Percentiles rank a stretch among this genome's conserved stretches.
phyloP scores from a whole-genome alignment of 768 basidiomycete species.

The Coprinellus micaceus region DNA sequence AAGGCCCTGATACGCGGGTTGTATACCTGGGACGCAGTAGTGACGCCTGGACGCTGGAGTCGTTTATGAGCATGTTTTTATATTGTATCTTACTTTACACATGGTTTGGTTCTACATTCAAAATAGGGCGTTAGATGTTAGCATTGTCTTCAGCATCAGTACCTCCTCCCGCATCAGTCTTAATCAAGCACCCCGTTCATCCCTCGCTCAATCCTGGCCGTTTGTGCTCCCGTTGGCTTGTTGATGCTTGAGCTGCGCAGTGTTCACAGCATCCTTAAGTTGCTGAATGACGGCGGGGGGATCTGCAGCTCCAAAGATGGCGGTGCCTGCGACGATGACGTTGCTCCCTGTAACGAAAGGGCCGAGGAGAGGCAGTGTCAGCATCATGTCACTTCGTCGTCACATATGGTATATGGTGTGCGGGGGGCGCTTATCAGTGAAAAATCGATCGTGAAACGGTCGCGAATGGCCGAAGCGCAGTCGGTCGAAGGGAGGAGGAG shows the following conservation, averaged over 20 bases:
- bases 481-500: neutral
- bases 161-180: too few species aligned
- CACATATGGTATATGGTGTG: neutral
- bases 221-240: neutral
- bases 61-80: too few species aligned
- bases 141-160: too few species aligned
- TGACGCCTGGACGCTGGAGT: too few species aligned
- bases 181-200: too few species aligned
- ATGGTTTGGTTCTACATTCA: too few species aligned
- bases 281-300: slow-evolving; percentile 74
- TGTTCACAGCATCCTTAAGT: slow-evolving; percentile 66
- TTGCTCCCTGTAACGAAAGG: slow-evolving; percentile 69
- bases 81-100: too few species aligned
- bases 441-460: neutral
- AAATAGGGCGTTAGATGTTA: too few species aligned
- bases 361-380: neutral
- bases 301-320: slow-evolving; percentile 80
- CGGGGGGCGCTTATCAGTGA: neutral
- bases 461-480: neutral
- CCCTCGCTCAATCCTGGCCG: too few species aligned
- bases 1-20: too few species aligned
- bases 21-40: too few species aligned
- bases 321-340: slow-evolving; percentile 96
- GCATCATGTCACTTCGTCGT: neutral
- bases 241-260: slow-evolving; percentile 51